Percentiles rank a stretch among this genome's conserved stretches.
Conservation (phyloP, 306 rosid species). For the Heteromeles arbutifolia region DNA sequence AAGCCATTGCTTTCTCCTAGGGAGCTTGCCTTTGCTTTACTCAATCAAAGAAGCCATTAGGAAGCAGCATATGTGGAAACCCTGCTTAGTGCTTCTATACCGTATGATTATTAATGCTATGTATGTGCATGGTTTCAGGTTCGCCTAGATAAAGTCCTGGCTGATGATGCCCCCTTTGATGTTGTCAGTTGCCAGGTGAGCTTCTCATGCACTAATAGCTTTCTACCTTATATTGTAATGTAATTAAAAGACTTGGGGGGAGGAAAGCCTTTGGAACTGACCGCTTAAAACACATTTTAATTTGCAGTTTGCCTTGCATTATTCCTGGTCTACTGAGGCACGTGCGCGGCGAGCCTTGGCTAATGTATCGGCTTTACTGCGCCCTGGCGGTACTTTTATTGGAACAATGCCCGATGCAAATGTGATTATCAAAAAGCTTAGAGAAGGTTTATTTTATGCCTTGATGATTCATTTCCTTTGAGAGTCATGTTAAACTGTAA, state of each 20-base stretch:
- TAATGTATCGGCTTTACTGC: constrained; percentile 89
- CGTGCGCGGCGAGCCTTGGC: constrained; percentile 91
- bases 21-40: neutral
- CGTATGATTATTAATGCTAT: neutral
- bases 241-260: neutral
- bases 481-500: neutral
- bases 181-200: constrained; percentile 87
- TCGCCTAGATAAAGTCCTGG: constrained; percentile 74
- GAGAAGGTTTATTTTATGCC: constrained; percentile 60
- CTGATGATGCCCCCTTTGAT: constrained; percentile 84
- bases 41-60: neutral
- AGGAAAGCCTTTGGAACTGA: neutral
- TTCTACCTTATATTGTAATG: neutral
- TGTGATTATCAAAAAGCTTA: constrained; percentile 80
- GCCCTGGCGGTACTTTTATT: constrained; percentile 91
- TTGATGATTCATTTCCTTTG: neutral
- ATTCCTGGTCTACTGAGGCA: constrained; percentile 93
- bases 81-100: neutral
- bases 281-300: constrained; percentile 3
- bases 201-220: neutral
- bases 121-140: constrained; percentile 38
- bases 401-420: constrained; percentile 99
- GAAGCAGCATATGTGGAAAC: neutral
- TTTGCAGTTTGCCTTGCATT: constrained; percentile 58
- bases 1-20: neutral